phyloP scores from a whole-genome alignment of 2,329 filamentous ascomycete genomes.

The Aspergillus sp. region DNA sequence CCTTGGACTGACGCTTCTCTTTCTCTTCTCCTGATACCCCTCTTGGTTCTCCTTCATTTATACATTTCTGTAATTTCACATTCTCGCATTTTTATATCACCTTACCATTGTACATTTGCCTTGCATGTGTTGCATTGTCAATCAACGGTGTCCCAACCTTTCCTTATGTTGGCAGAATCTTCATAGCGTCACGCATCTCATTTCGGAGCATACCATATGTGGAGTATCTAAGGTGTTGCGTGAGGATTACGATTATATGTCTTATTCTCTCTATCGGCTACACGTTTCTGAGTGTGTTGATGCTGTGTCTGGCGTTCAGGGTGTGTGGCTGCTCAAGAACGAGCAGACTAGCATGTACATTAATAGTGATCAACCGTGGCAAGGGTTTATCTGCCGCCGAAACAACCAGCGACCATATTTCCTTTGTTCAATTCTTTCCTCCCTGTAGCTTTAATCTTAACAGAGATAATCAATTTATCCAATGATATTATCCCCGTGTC shows the following conservation, averaged over 20 bases:
- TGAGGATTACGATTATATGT: background rate
- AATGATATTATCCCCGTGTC: too few species aligned
- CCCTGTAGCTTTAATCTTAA: background rate
- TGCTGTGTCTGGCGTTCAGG: background rate
- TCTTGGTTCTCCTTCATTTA: constrained; percentile 7
- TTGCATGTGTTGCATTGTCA: constrained; percentile 3
- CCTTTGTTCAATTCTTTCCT: background rate
- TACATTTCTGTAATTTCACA: constrained; percentile 13
- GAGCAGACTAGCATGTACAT: constrained; percentile 4
- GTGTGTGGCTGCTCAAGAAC: background rate
- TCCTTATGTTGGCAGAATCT: background rate
- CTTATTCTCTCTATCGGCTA: background rate
- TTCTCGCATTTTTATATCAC: background rate
- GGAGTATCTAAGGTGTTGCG: constrained; percentile 13
- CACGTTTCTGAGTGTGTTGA: background rate
- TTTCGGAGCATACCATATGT: constrained; percentile 9
- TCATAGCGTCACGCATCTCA: background rate
- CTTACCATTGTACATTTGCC: background rate
- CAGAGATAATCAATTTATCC: background rate
- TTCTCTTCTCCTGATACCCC: constrained; percentile 21
- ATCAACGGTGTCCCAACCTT: background rate
- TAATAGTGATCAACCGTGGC: background rate
- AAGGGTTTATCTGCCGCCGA: background rate
- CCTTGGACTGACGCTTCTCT: constrained; percentile 15
- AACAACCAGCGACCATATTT: background rate